These are phyloP conservation scores for Lasiodiplodia hormozganensis DNA, from an alignment of 2,329 filamentous ascomycete genomes.

Conservation along the genomic window DNA sequence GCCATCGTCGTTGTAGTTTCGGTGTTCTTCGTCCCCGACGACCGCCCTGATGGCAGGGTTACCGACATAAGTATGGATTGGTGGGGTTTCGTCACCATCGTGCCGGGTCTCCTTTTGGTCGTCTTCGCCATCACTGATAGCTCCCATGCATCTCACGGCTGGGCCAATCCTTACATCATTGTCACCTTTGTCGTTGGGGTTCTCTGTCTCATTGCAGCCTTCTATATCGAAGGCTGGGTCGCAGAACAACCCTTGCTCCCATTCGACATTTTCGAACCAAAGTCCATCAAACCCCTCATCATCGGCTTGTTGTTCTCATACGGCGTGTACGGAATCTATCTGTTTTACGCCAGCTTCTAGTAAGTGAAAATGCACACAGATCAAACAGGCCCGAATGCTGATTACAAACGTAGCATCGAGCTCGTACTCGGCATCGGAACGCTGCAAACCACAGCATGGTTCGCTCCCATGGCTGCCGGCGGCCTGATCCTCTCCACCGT, in stretches of 20 bases:
- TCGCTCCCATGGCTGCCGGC: conserved; percentile 69
- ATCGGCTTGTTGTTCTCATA: conserved; percentile 55
- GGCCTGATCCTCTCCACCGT: conserved; percentile 69
- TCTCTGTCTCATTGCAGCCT: conserved; percentile 64
- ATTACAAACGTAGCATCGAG: conserved; percentile 57
- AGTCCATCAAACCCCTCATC: conserved; percentile 63
- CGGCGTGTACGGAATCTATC: conserved; percentile 45
- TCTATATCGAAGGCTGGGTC: conserved; percentile 77
- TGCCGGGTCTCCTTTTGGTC: conserved; percentile 68
- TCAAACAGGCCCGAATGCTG: conserved; percentile 35
- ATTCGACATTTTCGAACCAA: conserved; percentile 70
- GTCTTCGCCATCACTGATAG: conserved; percentile 79
- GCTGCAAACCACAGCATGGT: conserved; percentile 70
- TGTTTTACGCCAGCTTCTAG: conserved; percentile 49
- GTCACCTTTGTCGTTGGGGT: conserved; percentile 69
- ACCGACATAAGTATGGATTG: conserved; percentile 46
- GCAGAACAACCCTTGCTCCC: conserved; percentile 73
- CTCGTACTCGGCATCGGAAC: conserved; percentile 53
- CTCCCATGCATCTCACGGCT: conserved; percentile 70
- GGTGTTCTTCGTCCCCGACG: conserved; percentile 34
- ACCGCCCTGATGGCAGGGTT: conserved; percentile 20
- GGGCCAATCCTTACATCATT: conserved; percentile 76
- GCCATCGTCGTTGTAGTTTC: neutral
- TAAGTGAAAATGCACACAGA: neutral
- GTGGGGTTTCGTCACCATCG: conserved; percentile 44